phyloP scores from a whole-genome alignment of 2,329 filamentous ascomycete genomes.

The Arthrobotrys megalospora region DNA sequence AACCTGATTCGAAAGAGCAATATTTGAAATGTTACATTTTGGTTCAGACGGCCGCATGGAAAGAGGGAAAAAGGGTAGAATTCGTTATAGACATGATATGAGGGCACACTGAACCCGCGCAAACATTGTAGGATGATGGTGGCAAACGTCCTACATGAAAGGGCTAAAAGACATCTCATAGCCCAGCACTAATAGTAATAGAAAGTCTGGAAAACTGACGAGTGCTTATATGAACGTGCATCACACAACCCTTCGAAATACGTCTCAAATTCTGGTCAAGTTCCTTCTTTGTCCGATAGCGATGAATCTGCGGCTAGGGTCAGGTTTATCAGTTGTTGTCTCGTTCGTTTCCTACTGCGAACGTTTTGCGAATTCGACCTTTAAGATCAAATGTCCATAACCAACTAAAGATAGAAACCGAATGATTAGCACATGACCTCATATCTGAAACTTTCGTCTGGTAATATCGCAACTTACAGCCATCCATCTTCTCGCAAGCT shows the following conservation, averaged over 20 bases:
- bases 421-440: slow-evolving; percentile 14
- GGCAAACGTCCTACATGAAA: slow-evolving; percentile 4
- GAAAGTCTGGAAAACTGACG: neutral
- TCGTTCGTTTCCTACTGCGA: slow-evolving; percentile 49
- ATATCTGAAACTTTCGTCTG: neutral
- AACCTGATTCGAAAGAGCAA: neutral
- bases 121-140: slow-evolving; percentile 5
- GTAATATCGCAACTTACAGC: slow-evolving; percentile 73
- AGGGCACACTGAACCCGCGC: slow-evolving; percentile 22
- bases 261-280: neutral
- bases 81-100: slow-evolving; percentile 26
- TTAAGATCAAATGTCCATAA: slow-evolving; percentile 88
- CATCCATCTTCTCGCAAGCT: slow-evolving; percentile 98
- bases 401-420: slow-evolving; percentile 70
- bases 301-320: slow-evolving; percentile 11
- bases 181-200: neutral
- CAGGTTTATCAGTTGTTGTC: slow-evolving; percentile 11
- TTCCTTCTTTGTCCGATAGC: slow-evolving; percentile 24
- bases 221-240: neutral
- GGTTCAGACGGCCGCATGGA: neutral
- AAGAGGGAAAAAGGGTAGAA: neutral
- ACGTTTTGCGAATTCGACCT: slow-evolving; percentile 85
- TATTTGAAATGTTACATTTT: slow-evolving; percentile 2
- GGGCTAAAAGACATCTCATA: neutral
- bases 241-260: neutral